Conservation (phyloP, 202 grass and related monocot genomes). For the Setaria viridis region DNA sequence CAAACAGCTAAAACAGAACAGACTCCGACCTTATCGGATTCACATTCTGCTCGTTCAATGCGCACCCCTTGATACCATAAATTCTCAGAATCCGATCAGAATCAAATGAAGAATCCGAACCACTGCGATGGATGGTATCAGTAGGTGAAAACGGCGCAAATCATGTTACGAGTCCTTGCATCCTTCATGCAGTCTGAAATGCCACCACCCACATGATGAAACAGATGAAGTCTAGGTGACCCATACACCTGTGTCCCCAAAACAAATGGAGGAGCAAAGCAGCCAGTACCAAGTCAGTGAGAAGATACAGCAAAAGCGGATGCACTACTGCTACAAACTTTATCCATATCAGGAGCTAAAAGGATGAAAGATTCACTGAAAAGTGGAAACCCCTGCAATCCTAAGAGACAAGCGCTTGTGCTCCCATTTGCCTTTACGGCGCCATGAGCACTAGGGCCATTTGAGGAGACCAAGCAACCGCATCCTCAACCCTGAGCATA, state of each 20-base stretch:
- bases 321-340: constrained; percentile 7
- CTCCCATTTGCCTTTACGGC: constrained; percentile 29
- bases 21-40: constrained; percentile 1
- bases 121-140: not conserved
- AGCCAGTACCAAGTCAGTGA: constrained; percentile 6
- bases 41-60: constrained; percentile 2
- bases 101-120: not conserved
- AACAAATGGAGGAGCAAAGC: not conserved
- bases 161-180: not conserved
- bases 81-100: not conserved
- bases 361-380: constrained; percentile 32
- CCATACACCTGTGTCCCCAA: not conserved
- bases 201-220: not conserved
- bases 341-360: constrained; percentile 40
- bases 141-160: not conserved
- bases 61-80: not conserved
- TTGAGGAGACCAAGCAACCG: constrained; percentile 37
- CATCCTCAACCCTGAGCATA: constrained; percentile 21
- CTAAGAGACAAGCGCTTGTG: constrained; percentile 25
- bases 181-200: not conserved
- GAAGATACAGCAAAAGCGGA: not conserved
- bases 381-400: constrained; percentile 15
- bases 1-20: constrained; percentile 21
- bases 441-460: constrained; percentile 3
- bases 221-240: constrained; percentile 3